Evolutionary conservation across 2,329 filamentous ascomycete genomes (phyloP).

Genomic region (Cladorrhinum sp.): DNA sequence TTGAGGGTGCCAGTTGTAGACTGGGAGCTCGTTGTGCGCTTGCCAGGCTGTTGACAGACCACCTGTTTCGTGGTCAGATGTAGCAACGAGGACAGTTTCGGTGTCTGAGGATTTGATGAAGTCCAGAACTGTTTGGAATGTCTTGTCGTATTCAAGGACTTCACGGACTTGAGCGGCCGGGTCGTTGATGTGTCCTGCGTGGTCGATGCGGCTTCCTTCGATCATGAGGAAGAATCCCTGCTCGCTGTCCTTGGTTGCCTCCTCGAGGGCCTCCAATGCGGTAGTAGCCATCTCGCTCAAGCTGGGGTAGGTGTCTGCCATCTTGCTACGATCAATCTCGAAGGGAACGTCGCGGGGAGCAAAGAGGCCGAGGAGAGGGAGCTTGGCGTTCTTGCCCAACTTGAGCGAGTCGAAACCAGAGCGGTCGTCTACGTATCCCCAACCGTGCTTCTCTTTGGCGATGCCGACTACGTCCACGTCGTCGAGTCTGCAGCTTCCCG

Average conservation of each 20-base stretch:
- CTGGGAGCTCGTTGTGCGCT: slow-evolving; percentile 49
- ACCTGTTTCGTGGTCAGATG: slow-evolving; percentile 95
- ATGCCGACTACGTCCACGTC: slow-evolving; percentile 69
- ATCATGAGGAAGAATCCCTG: slow-evolving; percentile 99
- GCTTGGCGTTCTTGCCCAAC: slow-evolving; percentile 61
- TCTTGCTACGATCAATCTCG: slow-evolving; percentile 81
- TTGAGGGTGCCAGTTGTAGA: slow-evolving; percentile 75
- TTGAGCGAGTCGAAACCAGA: slow-evolving; percentile 72
- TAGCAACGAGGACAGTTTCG: slow-evolving; percentile 79
- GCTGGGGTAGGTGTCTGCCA: slow-evolving; percentile 78
- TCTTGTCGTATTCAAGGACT: slow-evolving; percentile 89
- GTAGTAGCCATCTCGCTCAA: slow-evolving; percentile 87
- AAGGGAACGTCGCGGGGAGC: slow-evolving; percentile 82
- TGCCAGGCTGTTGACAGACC: slow-evolving; percentile 79
- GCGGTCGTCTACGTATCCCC: slow-evolving; percentile 72
- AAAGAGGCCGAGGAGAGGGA: slow-evolving; percentile 85
- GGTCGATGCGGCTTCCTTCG: slow-evolving; percentile 92
- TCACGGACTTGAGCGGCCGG: slow-evolving; percentile 83
- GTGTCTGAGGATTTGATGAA: slow-evolving; percentile 74
- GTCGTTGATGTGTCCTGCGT: slow-evolving; percentile 84
- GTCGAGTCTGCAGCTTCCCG: slow-evolving; percentile 79
- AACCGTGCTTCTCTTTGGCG: slow-evolving; percentile 72
- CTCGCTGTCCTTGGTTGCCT: slow-evolving; percentile 77
- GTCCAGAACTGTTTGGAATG: slow-evolving; percentile 78
- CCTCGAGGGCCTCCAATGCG: slow-evolving; percentile 73